Evolutionary conservation across 2,329 filamentous ascomycete genomes (phyloP).

Genomic region (Zasmidium citrigriseum): DNA sequence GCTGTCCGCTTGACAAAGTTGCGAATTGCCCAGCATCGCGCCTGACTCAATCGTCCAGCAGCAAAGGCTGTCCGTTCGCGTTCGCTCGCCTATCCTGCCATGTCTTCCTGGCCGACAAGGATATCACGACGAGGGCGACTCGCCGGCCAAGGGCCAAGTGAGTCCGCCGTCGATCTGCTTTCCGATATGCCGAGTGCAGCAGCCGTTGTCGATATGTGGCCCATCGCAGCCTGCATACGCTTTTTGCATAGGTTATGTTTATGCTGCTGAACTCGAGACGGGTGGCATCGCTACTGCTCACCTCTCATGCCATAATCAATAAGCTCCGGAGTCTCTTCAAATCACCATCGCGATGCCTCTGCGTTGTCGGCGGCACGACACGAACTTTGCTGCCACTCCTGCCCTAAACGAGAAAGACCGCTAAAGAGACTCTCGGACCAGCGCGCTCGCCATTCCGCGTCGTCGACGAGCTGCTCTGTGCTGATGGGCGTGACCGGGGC

Average conservation of each 20-base stretch:
- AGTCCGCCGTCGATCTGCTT: conserved; percentile 4
- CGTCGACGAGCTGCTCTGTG: not conserved
- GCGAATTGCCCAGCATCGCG: not conserved
- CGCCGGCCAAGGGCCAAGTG: conserved; percentile 3
- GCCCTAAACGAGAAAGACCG: not conserved
- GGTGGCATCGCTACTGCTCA: too few relatives aligned
- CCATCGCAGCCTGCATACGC: not conserved
- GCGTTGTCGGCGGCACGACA: not conserved
- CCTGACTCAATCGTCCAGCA: not conserved
- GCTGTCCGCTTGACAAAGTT: too few relatives aligned
- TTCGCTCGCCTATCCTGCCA: not conserved
- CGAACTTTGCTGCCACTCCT: not conserved
- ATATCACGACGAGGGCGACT: not conserved
- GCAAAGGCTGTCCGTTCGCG: not conserved
- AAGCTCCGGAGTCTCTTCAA: not conserved
- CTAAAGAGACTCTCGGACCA: not conserved
- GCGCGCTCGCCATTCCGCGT: not conserved
- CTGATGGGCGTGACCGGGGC: not conserved
- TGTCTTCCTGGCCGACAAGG: not conserved
- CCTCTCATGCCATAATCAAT: too few relatives aligned
- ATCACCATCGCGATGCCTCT: not conserved
- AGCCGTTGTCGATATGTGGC: not conserved
- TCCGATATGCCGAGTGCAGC: conserved; percentile 2
- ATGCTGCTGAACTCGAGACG: not conserved
- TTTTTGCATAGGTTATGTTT: not conserved